Conservation (phyloP, 148 eudicot species). For the Chenopodium formosanum region DNA sequence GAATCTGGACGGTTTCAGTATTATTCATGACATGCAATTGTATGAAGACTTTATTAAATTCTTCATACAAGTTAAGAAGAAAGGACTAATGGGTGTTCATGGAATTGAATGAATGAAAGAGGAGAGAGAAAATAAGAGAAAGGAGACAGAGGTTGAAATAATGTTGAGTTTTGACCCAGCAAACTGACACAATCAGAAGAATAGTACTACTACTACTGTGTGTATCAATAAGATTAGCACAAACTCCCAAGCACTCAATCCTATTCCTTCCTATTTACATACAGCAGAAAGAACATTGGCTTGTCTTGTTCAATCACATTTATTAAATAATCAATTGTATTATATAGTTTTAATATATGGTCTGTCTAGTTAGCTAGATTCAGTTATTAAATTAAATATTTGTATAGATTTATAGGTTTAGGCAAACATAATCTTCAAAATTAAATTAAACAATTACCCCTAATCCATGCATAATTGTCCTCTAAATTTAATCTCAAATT, state of each 20-base stretch:
- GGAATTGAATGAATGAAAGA: neutral
- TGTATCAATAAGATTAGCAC: slow-evolving; percentile 32
- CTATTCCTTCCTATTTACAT: slow-evolving; percentile 27
- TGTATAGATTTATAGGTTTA: slow-evolving; percentile 2
- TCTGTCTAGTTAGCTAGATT: neutral
- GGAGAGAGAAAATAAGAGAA: slow-evolving; percentile 11
- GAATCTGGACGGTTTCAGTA: neutral
- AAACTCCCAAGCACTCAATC: slow-evolving; percentile 43
- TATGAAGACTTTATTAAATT: neutral
- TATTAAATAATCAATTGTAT: neutral
- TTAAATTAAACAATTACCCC: neutral
- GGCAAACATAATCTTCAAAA: slow-evolving; percentile 16
- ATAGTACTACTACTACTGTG: slow-evolving; percentile 6
- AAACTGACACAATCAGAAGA: slow-evolving; percentile 24
- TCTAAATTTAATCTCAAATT: neutral
- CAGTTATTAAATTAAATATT: no score
- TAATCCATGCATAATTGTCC: slow-evolving; percentile 44
- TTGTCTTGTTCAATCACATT: slow-evolving; percentile 55
- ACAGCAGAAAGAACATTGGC: slow-evolving; percentile 50
- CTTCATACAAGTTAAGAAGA: neutral
- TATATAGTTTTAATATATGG: neutral
- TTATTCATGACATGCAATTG: neutral
- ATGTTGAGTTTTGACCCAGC: slow-evolving; percentile 29
- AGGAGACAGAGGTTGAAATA: slow-evolving; percentile 17
- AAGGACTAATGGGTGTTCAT: slow-evolving; percentile 1